Conservation (phyloP, 768 basidiomycete species). For the Macrolepiota fuliginosa region DNA sequence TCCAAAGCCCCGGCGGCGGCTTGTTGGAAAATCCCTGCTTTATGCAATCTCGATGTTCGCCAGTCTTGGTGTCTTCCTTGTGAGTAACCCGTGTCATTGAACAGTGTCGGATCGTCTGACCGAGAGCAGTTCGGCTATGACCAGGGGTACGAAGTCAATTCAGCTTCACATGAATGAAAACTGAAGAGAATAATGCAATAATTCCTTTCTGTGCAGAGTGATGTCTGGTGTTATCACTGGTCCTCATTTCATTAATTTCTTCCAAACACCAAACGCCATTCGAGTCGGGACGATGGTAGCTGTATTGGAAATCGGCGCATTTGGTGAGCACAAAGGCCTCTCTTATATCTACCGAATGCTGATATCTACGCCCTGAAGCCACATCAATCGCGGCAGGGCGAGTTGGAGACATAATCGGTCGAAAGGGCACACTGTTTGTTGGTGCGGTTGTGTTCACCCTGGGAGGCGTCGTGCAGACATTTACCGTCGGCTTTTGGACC, state of each 20-base stretch:
- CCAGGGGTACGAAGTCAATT: slow-evolving; percentile 52
- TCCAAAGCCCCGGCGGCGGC: slow-evolving; percentile 39
- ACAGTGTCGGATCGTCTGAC: slow-evolving; percentile 6
- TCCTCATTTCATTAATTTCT: slow-evolving; percentile 74
- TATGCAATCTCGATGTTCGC: slow-evolving; percentile 75
- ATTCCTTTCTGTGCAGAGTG: slow-evolving; percentile 40
- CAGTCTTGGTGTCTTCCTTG: slow-evolving; percentile 75
- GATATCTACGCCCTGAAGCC: slow-evolving; percentile 34
- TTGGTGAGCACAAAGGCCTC: slow-evolving; percentile 43
- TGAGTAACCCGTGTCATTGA: slow-evolving; percentile 40
- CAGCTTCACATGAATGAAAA: neutral
- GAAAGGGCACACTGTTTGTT: slow-evolving; percentile 68
- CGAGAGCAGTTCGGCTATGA: slow-evolving; percentile 67
- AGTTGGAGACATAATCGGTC: slow-evolving; percentile 75
- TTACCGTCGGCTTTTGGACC: slow-evolving; percentile 60
- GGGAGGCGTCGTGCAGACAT: slow-evolving; percentile 74
- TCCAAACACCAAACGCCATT: slow-evolving; percentile 64
- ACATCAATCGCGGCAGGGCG: slow-evolving; percentile 78
- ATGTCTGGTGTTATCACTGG: slow-evolving; percentile 87
- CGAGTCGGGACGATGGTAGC: slow-evolving; percentile 86
- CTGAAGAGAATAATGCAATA: slow-evolving; percentile 11
- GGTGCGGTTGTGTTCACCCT: slow-evolving; percentile 76
- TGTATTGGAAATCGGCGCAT: slow-evolving; percentile 85
- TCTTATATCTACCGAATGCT: neutral
- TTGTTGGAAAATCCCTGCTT: slow-evolving; percentile 68